Conservation (phyloP, 2,329 filamentous ascomycete genomes). For the Lanzia echinophila region DNA sequence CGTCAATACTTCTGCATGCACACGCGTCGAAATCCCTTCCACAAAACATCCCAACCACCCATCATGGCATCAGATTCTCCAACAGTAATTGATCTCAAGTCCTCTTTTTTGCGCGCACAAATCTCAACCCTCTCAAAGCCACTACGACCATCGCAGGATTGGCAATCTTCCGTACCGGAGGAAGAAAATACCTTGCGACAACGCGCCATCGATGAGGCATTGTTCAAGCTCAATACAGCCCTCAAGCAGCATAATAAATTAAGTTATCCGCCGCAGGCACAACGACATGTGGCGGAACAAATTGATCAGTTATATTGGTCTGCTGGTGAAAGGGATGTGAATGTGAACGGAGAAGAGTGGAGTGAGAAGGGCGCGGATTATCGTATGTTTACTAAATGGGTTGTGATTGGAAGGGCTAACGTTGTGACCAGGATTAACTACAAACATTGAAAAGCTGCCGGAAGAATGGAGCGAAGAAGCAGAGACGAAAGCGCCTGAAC, state of each 20-base stretch:
- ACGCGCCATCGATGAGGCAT: conserved; percentile 48
- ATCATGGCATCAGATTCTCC: conserved; percentile 29
- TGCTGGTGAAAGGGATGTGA: conserved; percentile 34
- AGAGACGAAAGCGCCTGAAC: conserved; percentile 33
- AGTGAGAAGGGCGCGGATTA: conserved; percentile 33
- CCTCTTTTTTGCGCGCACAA: conserved; percentile 39
- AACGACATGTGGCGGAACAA: conserved; percentile 65
- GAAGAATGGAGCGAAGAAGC: conserved; percentile 30
- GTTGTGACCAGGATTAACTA: conserved; percentile 14
- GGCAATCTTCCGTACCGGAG: conserved; percentile 41
- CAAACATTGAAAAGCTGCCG: conserved; percentile 26
- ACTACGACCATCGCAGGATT: conserved; percentile 32
- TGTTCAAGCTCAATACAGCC: conserved; percentile 53
- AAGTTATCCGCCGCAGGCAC: conserved; percentile 62
- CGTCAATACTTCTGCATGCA: too few species aligned
- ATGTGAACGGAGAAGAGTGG: conserved; percentile 35
- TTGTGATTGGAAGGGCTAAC: background rate
- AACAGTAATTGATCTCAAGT: conserved; percentile 55
- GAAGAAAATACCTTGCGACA: conserved; percentile 34
- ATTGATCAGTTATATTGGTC: conserved; percentile 59
- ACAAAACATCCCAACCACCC: background rate
- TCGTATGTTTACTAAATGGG: conserved; percentile 15
- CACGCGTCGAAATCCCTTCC: too few species aligned
- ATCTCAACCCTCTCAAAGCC: conserved; percentile 32
- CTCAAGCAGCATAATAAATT: conserved; percentile 59